Evolutionary conservation across 2,329 filamentous ascomycete species (phyloP).

Genomic region (Diaporthe helianthi): DNA sequence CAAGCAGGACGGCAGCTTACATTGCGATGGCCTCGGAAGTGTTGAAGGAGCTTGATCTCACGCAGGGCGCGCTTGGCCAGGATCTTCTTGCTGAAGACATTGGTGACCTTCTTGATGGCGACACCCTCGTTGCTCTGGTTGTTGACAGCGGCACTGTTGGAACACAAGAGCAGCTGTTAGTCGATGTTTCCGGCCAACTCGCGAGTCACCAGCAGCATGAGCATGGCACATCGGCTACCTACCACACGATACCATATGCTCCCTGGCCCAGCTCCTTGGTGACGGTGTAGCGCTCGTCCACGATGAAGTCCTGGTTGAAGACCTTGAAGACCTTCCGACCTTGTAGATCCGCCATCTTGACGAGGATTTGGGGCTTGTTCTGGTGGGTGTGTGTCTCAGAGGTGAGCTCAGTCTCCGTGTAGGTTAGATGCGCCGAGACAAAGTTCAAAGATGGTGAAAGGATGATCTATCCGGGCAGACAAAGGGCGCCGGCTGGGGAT

Average conservation of each 20-base stretch:
- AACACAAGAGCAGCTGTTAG: slow-evolving; percentile 17
- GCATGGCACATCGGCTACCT: slow-evolving; percentile 44
- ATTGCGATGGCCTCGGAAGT: slow-evolving; percentile 91
- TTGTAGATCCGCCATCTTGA: slow-evolving; percentile 46
- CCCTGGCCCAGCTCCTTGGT: slow-evolving; percentile 98
- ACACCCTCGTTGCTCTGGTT: slow-evolving; percentile 90
- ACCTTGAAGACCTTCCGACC: slow-evolving; percentile 95
- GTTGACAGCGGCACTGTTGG: slow-evolving; percentile 84
- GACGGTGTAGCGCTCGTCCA: slow-evolving; percentile 97
- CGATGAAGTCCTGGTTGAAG: slow-evolving; percentile 99
- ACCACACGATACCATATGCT: slow-evolving; percentile 99
- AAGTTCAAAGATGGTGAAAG: slow-evolving; percentile 14
- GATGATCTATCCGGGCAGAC: slow-evolving; percentile 1
- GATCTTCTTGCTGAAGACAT: slow-evolving; percentile 99
- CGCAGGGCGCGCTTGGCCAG: slow-evolving; percentile 95
- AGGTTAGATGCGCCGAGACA: background rate
- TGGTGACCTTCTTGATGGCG: slow-evolving; percentile 99
- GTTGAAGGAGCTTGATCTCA: slow-evolving; percentile 98
- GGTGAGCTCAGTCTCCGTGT: background rate
- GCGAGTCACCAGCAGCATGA: background rate
- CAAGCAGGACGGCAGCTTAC: slow-evolving; percentile 55
- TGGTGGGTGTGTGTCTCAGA: background rate
- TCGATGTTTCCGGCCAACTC: background rate
- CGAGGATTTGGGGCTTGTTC: background rate
- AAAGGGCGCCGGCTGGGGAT: slow-evolving; percentile 20